Conservation (phyloP, 2,329 filamentous ascomycete species). For the Claviceps arundinis region DNA sequence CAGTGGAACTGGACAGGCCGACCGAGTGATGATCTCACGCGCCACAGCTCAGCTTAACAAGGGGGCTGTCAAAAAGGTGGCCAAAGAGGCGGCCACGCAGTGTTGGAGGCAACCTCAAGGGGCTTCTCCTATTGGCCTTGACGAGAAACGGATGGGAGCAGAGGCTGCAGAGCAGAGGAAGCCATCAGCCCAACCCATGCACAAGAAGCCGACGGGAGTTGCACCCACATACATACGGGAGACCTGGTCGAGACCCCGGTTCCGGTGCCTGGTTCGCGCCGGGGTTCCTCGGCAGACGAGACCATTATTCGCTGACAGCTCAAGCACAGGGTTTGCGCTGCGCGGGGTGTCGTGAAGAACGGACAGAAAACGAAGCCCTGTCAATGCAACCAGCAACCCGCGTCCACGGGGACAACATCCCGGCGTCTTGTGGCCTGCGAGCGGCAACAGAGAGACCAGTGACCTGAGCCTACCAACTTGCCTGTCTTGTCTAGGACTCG, state of each 20-base stretch:
- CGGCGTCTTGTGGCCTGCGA: background rate
- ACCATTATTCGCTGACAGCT: background rate
- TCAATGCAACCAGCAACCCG: background rate
- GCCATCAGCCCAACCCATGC: conserved; percentile 3
- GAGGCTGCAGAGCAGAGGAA: background rate
- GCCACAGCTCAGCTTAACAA: background rate
- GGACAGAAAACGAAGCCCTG: background rate
- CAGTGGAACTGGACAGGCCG: background rate
- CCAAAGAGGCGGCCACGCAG: background rate
- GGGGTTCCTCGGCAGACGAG: background rate
- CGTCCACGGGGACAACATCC: background rate
- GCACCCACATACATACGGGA: background rate
- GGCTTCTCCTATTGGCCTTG: conserved; percentile 4
- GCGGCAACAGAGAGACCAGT: no score
- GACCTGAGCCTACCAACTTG: background rate
- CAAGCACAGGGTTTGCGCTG: background rate
- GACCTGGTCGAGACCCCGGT: background rate
- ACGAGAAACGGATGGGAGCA: conserved; percentile 1
- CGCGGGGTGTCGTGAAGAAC: background rate
- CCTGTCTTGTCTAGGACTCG: no score
- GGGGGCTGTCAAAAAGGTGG: conserved; percentile 1
- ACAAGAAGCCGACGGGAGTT: conserved; percentile 5
- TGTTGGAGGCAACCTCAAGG: background rate
- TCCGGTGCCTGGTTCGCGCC: background rate
- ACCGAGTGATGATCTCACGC: conserved; percentile 1